Conservation (phyloP, 768 basidiomycete genomes). For the Mycena crocata region DNA sequence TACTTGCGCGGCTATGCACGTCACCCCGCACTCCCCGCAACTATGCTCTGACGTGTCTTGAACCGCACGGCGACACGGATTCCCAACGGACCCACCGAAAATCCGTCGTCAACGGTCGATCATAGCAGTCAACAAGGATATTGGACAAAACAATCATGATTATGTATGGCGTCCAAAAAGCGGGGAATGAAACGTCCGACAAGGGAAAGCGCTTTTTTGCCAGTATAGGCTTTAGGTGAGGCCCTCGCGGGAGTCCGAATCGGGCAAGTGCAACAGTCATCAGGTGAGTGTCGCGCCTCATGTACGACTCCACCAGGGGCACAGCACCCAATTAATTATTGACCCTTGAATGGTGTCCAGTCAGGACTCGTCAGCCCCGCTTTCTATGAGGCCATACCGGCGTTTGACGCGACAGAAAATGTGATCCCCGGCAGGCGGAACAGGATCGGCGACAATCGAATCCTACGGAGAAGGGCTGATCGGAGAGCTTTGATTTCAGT, state of each 20-base stretch:
- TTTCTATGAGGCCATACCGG: background rate
- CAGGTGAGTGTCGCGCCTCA: background rate
- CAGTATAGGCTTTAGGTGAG: background rate
- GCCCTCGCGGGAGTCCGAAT: background rate
- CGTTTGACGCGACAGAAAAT: background rate
- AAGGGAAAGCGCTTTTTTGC: background rate
- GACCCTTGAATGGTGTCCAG: background rate
- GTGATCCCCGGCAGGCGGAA: slow-evolving; percentile 3
- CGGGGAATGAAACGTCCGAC: background rate
- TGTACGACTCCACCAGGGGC: background rate
- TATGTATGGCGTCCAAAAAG: background rate
- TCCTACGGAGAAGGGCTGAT: background rate
- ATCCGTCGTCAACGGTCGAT: background rate
- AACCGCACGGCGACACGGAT: background rate
- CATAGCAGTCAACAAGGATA: background rate
- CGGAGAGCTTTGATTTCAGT: background rate
- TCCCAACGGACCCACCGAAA: slow-evolving; percentile 2
- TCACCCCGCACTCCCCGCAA: background rate
- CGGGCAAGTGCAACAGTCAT: background rate
- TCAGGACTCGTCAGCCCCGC: background rate
- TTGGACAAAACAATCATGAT: background rate
- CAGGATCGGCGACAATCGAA: background rate
- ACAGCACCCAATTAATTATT: background rate
- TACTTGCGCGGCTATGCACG: background rate
- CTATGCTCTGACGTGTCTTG: background rate